Conservation (phyloP, 257 asterid genomes). For the Solanum tarapatanum region DNA sequence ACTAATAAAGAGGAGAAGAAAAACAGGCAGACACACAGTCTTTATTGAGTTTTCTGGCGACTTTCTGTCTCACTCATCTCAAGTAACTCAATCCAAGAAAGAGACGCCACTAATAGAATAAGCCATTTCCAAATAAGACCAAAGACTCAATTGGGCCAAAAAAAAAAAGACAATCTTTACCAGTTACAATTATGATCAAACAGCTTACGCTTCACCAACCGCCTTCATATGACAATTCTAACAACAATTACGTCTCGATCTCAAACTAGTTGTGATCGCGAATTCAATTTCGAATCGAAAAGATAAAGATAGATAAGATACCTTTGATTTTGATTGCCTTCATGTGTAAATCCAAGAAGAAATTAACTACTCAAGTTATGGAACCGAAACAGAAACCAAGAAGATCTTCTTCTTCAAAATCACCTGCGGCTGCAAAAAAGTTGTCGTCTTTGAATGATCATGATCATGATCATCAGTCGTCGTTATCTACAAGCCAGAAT, state of each 20-base stretch:
- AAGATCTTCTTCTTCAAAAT: constrained; percentile 12
- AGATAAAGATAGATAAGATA: not conserved
- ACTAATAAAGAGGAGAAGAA: not conserved
- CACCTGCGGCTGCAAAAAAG: not conserved
- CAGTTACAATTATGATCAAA: not conserved
- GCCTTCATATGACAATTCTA: not conserved
- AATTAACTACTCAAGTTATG: constrained; percentile 15
- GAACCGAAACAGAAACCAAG: constrained; percentile 13
- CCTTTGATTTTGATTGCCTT: not conserved
- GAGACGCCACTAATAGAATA: not conserved
- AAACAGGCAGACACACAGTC: not conserved
- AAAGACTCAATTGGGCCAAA: not conserved
- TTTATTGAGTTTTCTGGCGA: not conserved
- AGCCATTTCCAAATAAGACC: not conserved
- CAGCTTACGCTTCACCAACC: not conserved
- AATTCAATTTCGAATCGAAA: not conserved
- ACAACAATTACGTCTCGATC: not conserved
- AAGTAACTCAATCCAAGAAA: not conserved
- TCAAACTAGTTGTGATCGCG: not conserved
- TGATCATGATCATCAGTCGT: constrained; percentile 2
- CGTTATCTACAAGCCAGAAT: constrained; percentile 21
- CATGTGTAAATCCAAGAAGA: constrained; percentile 56
- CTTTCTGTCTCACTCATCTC: not conserved
- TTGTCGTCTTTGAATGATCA: constrained; percentile 4
- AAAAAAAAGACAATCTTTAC: not conserved